Percentiles rank a stretch among this genome's conserved stretches.
Conservation (phyloP, 805 yeast genomes). For the Limtongozyma cylindracea region DNA sequence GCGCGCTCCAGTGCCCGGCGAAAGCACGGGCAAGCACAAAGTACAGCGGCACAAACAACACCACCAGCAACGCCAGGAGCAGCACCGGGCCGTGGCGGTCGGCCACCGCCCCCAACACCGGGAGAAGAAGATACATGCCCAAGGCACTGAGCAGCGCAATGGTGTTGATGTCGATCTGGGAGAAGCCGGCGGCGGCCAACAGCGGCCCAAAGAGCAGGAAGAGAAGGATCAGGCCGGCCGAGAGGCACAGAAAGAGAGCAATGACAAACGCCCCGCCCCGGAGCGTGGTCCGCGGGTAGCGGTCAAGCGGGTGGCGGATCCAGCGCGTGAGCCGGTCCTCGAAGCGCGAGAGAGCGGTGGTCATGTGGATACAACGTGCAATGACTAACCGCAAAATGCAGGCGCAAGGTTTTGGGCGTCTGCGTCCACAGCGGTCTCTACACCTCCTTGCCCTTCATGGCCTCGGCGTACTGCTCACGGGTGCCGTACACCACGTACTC, state of each 20-base stretch:
- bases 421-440: no score
- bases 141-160: constrained; percentile 50
- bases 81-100: constrained; percentile 71
- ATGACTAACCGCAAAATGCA: no score
- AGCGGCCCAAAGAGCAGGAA: constrained; percentile 61
- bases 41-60: constrained; percentile 49
- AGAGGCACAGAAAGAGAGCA: constrained; percentile 38
- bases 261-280: constrained; percentile 25
- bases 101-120: constrained; percentile 57
- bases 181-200: constrained; percentile 29
- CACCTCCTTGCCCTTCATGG: no score
- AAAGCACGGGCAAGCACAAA: constrained; percentile 3
- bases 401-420: no score
- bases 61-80: constrained; percentile 31
- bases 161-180: constrained; percentile 39
- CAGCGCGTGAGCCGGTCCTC: no score
- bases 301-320: no score
- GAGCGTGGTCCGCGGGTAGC: no score
- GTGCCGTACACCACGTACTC: no score
- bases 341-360: no score
- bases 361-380: no score
- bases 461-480: no score
- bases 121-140: constrained; percentile 72
- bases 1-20: constrained; percentile 5
- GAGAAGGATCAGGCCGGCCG: constrained; percentile 62